Base-by-base conservation (phyloP, 2,329 filamentous ascomycete species). In the Xylaria sp. region DNA sequence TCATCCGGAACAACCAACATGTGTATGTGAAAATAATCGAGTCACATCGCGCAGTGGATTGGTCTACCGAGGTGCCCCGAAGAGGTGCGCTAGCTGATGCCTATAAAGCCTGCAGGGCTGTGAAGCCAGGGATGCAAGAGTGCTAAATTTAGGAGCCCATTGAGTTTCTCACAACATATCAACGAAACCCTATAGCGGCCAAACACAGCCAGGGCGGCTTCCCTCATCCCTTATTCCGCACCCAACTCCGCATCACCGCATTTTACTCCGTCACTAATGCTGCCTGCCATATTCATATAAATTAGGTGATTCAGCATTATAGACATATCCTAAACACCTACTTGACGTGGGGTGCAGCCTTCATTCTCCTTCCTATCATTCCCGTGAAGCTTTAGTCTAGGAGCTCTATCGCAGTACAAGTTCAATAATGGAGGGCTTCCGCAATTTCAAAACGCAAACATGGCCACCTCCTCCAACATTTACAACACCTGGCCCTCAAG, bases 401-500 rank as follows among this genome's bases (percentile, higher is more conserved):
- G 33, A 38, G 51, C 31, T 38, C 51, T 40, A 6, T 15, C 38
- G 4, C 6, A 40, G 4, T 15, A 38, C 23, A 11, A 11, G 17
- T 7, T 49, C 20, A 15, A 15, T 53, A 49, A 69, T 69, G 67
- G 53, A 69, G 36, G 20, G 1, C 15, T 38, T 69, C 26, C 67
- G 68, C 20, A 68, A 66, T 46, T 60, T 66, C 53, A 54, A 58
- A 36, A 71, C 72, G 13, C 72, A 74, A 40, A 61, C 62, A 53
- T 74, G 67, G 60, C 77, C 77, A 7, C 76, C 75, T 1, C 63
- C 66, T 58, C 74, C 79, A 6, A 63, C 64, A 23, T 71, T 73
- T 1, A 71, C 72, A 0, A 75, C 79, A 13, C 40, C 36, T 11
- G 68, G 61, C 13, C 68, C 68, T 2, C 77, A 79, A 38, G 51